Conservation (phyloP, 305 asterid genomes). For the Euphrasia arctica region DNA sequence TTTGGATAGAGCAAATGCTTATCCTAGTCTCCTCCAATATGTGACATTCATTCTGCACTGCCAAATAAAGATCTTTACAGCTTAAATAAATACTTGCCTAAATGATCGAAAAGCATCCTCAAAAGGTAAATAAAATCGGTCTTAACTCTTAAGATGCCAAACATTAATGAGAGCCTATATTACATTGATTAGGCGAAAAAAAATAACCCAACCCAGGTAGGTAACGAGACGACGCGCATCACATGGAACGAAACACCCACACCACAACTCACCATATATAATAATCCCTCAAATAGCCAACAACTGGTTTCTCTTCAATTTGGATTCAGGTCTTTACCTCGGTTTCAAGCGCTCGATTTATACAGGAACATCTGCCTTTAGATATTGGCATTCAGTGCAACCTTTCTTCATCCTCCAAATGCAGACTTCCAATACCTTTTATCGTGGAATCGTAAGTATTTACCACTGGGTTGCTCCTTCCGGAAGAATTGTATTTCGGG, state of each 20-base stretch:
- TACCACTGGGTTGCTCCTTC: constrained; percentile 37
- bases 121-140: constrained; percentile 25
- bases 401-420: constrained; percentile 65
- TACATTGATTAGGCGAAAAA: constrained; percentile 30
- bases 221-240: constrained; percentile 17
- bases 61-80: background rate
- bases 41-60: background rate
- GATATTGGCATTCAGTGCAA: constrained; percentile 24
- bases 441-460: constrained; percentile 67
- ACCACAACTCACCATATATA: constrained; percentile 31
- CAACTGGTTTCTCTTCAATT: constrained; percentile 24
- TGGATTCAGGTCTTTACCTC: constrained; percentile 21
- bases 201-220: constrained; percentile 13
- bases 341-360: no score
- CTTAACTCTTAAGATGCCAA: constrained; percentile 18
- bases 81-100: no score
- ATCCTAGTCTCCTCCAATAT: no score
- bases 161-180: constrained; percentile 21
- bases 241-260: constrained; percentile 44
- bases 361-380: no score
- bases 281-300: constrained; percentile 24
- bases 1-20: no score
- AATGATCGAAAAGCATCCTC: constrained; percentile 1
- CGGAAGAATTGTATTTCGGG: constrained; percentile 50
- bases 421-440: constrained; percentile 73